A percentile compares a stretch with the other conserved stretches of the same genome.
These are phyloP conservation scores for Aspergillus sp. DNA, from an alignment of 2,329 filamentous ascomycete genomes.

Conservation along the genomic window DNA sequence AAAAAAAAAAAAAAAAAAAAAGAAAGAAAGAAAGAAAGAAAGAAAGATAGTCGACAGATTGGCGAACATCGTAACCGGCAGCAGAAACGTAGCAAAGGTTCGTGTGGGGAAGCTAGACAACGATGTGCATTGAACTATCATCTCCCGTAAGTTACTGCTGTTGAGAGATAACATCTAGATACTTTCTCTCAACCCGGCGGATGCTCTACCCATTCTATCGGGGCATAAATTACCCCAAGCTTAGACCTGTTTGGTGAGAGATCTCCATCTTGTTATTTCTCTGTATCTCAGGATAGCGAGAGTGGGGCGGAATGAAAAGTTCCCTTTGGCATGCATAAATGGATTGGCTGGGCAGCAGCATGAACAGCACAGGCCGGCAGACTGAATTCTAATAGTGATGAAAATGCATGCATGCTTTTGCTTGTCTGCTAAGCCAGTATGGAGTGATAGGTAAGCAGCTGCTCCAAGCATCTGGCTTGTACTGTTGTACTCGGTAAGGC, in stretches of 20 bases:
- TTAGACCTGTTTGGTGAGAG: not conserved
- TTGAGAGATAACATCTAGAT: not conserved
- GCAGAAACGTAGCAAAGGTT: not conserved
- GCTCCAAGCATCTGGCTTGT: too few relatives aligned
- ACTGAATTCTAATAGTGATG: too few relatives aligned
- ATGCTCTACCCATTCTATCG: not conserved
- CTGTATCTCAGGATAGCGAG: not conserved
- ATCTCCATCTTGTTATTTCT: not conserved
- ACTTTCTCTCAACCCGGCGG: not conserved
- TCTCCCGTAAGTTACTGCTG: not conserved
- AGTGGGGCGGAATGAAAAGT: not conserved
- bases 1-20: not conserved
- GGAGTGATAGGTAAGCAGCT: too few relatives aligned
- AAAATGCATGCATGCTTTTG: too few relatives aligned
- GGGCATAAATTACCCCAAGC: not conserved
- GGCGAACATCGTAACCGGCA: not conserved
- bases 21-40: not conserved
- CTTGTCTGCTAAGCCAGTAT: too few relatives aligned
- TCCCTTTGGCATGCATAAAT: not conserved
- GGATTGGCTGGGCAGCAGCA: not conserved
- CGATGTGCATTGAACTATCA: conserved; percentile 2
- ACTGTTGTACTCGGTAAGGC: too few relatives aligned
- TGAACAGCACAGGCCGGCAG: not conserved
- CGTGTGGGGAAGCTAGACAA: conserved; percentile 3
- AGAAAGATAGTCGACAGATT: conserved; percentile 1